These are phyloP conservation scores for Anastatica hierochuntica DNA, from an alignment of 345 rosid genomes.

Conservation along the genomic window DNA sequence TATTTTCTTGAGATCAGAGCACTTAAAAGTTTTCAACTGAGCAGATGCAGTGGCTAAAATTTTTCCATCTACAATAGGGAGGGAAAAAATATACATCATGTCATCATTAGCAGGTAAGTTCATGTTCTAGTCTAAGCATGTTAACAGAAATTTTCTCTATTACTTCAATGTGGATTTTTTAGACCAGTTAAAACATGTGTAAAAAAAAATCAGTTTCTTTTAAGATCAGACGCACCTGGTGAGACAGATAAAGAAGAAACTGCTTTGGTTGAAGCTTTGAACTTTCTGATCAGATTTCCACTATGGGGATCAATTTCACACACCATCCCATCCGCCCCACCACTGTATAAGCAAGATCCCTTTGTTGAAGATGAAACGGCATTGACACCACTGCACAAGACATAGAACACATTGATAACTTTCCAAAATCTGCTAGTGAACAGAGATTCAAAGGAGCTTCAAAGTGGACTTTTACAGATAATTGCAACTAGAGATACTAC, in stretches of 20 bases:
- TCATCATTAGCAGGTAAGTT: slow-evolving; percentile 8
- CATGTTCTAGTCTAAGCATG: background rate
- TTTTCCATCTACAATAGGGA: slow-evolving; percentile 50
- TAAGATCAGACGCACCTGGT: slow-evolving; percentile 35
- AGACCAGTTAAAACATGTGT: background rate
- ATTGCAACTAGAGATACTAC: background rate
- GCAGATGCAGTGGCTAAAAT: slow-evolving; percentile 70
- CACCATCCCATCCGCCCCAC: slow-evolving; percentile 90
- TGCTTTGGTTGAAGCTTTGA: slow-evolving; percentile 64
- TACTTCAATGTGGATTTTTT: background rate
- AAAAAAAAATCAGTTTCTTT: background rate
- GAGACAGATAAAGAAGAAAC: slow-evolving; percentile 75
- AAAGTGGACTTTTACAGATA: too few relatives aligned
- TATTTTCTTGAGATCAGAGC: slow-evolving; percentile 61
- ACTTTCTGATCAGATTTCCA: slow-evolving; percentile 61
- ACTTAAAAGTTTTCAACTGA: slow-evolving; percentile 59
- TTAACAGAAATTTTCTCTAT: background rate
- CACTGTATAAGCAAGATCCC: slow-evolving; percentile 51
- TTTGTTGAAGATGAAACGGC: slow-evolving; percentile 60
- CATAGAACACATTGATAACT: background rate
- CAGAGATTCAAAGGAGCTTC: too few relatives aligned
- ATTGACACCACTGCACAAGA: slow-evolving; percentile 71
- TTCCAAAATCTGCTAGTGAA: slow-evolving; percentile 2
- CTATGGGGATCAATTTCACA: slow-evolving; percentile 70
- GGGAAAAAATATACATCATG: slow-evolving; percentile 3